These are phyloP conservation scores for Sporothrix variecibatus DNA, from an alignment of 2,329 filamentous ascomycete genomes.

Conservation along the genomic window DNA sequence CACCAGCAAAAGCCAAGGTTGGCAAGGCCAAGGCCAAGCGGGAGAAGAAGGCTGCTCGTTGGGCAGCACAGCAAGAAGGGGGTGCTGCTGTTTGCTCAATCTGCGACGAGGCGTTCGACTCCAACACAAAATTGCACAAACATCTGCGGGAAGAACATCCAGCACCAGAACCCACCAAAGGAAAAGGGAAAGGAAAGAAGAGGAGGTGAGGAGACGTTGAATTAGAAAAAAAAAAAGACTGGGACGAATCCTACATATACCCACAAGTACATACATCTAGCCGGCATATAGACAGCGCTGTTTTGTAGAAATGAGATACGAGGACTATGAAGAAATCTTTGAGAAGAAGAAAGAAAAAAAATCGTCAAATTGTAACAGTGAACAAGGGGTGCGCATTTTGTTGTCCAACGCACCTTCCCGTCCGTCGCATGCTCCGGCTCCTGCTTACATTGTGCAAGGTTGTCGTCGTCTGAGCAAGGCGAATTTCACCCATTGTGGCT, in stretches of 20 bases:
- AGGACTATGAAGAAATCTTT: background rate
- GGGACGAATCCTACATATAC: background rate
- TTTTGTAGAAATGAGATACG: constrained; percentile 19
- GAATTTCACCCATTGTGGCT: background rate
- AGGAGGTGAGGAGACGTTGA: constrained; percentile 6
- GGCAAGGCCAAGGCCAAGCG: constrained; percentile 34
- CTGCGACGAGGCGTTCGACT: constrained; percentile 29
- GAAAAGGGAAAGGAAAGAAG: constrained; percentile 24
- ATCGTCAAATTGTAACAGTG: background rate
- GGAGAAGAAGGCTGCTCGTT: constrained; percentile 30
- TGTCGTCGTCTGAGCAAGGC: background rate
- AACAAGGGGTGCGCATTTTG: background rate
- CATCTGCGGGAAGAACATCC: constrained; percentile 29
- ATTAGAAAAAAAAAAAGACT: background rate
- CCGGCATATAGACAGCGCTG: background rate
- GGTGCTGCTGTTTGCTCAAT: constrained; percentile 21
- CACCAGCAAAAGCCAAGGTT: constrained; percentile 53
- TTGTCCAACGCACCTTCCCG: background rate
- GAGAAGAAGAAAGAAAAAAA: background rate
- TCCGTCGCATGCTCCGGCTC: background rate
- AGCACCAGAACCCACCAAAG: background rate
- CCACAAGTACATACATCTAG: background rate
- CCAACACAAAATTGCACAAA: constrained; percentile 31
- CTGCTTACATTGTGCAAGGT: background rate
- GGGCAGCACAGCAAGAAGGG: constrained; percentile 25